Evolutionary conservation across 2,329 filamentous ascomycete genomes (phyloP), one percentile per base, ranked within the genome.

Genomic region (Tympanopsis confertula): DNA sequence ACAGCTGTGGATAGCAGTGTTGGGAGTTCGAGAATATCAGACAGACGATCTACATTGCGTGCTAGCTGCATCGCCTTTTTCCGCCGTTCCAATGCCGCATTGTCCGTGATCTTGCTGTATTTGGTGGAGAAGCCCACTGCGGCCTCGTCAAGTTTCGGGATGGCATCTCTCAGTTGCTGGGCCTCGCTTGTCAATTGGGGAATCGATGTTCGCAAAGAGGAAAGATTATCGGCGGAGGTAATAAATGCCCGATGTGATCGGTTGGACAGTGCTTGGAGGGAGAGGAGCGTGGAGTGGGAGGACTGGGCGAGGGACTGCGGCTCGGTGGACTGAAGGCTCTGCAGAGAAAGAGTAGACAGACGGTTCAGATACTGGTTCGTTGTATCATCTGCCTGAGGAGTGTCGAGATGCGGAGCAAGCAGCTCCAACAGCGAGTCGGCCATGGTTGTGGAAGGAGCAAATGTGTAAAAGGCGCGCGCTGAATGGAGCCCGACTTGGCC

Each of bases 11-110:
- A 82, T 13, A 98, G 72, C 22, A 96, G 65, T 0, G 82, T 78
- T 1, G 91, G 91, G 20, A 98, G 71, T 50, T 96, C 89, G 41
- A 98, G 75, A 20, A 96, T 80, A 55, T 95, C 88, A 20, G 87
- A 82, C 3, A 96, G 69, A 39, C 89, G 78, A 55, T 95, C 89
- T 19, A 89, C 81, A 54, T 95, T 96, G 35, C 85, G 74, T 14
- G 86, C 76, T 13, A 96, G 68, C 17, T 94, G 69, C 51, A 95
- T 73, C 0, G 86, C 83, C 52, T 82, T 80, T 50, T 84, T 85
- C 46, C 91, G 75, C 19, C 80, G 66, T 37, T 79, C 78, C 19
- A 95, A 67, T 1, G 86, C 68, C 36, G 78, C 71, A 46, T 78
- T 81, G 42, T 82, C 77, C 38, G 71, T 71, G 39, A 73, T 76